Evolutionary conservation across 2,329 filamentous ascomycete genomes (phyloP), one percentile per base, ranked within the genome.

Genomic region (Aureobasidium sp.): DNA sequence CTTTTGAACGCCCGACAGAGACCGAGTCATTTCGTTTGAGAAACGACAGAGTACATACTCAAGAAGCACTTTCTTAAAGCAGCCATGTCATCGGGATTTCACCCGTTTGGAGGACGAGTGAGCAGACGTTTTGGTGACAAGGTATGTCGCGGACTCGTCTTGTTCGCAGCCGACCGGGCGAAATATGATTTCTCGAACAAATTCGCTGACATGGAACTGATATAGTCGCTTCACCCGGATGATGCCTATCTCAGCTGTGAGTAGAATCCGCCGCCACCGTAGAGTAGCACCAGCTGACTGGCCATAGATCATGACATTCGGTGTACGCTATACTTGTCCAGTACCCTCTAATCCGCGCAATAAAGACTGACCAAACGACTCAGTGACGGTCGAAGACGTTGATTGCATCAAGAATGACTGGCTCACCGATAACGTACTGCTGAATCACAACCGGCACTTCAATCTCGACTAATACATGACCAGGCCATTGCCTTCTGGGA

Each of bases 401-500:
- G 89, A 92, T 73, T 87, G 88, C 17, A 84, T 99, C 63, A 91
- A 89, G 76, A 82, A 89, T 75, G 94, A 97, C 80, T 99, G 94
- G 94, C 81, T 99, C 58, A 97, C 93, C 47, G 94, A 99, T 74
- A 97, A 96, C 78, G 90, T 92, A 80, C 67, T 32, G 29, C 29
- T 32, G 29, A 32, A 32, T 8, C 2, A 32, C 29, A 5, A 8
- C 29, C 8, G 29, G 29, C 29, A 34, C 10, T 1, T 1, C 36
- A 12, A 15, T 20, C 20, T 8, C 36, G 32, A 53, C 34, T 39
- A 20, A 56, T 17, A 2, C 29, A 2, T 32, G 29, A 57, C 41
- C 58, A 93, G 89, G 92, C 91, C 69, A 97, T 99, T 67, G 88
- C 91, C 56, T 97, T 99, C 73, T 99, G 94, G 93, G 90, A 97